These are phyloP conservation scores for Apiospora koreana DNA, from an alignment of 2,329 filamentous ascomycete genomes.

Conservation along the genomic window DNA sequence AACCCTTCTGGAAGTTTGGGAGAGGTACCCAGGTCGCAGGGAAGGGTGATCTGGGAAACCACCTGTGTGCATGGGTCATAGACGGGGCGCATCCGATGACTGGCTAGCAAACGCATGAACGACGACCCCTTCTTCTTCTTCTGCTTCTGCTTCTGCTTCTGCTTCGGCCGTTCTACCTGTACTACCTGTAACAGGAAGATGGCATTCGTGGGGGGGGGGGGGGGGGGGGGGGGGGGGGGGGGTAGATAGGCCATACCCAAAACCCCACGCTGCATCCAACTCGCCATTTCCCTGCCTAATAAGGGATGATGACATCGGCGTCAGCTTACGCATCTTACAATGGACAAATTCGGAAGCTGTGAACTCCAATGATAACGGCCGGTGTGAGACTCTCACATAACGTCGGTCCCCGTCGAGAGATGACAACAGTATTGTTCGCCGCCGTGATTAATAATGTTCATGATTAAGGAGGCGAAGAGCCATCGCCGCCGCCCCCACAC, in stretches of 20 bases:
- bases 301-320: not conserved
- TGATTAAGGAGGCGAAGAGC: not conserved
- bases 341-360: not conserved
- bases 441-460: not conserved
- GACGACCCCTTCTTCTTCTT: not conserved
- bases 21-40: not conserved
- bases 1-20: not conserved
- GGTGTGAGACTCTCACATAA: not conserved
- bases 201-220: not conserved
- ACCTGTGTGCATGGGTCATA: not conserved
- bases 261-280: not conserved
- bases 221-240: not conserved
- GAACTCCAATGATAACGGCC: not conserved
- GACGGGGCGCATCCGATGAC: not conserved
- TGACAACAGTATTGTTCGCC: not conserved
- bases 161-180: not conserved
- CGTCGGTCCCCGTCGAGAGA: not conserved
- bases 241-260: not conserved
- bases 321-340: slow-evolving; percentile 7
- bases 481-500: not conserved
- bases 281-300: not conserved
- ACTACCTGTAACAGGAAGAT: not conserved
- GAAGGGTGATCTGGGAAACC: not conserved
- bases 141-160: too few species aligned
- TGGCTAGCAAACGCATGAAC: not conserved